Base-by-base conservation (phyloP, 2,329 filamentous ascomycete species). In the Chaetomium globosum region DNA sequence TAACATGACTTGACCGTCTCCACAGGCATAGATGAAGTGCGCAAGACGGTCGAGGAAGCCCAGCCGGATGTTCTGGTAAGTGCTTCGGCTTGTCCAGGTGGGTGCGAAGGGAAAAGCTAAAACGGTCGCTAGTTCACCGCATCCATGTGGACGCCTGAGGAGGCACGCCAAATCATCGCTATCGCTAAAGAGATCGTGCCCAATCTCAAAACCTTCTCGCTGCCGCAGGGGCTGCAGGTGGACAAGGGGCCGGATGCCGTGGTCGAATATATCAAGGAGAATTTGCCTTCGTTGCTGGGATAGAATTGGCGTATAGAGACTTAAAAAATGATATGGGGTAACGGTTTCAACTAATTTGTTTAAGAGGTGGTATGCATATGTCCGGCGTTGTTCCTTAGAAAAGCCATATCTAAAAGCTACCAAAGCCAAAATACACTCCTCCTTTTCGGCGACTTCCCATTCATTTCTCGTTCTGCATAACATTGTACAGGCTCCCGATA, bases 11-110 rank as follows among this genome's bases (percentile, higher is more conserved):
- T 43, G 39, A 7, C 13, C 33, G 33, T 12, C 33, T 19, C 13
- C 9, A 1, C 54, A 84, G 82, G 72, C 52, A 85, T 87, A 53
- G 83, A 84, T 65, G 81, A 85, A 69, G 85, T 89, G 4, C 79
- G 79, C 54, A 71, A 76, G 10, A 84, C 82, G 65, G 85, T 87
- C 21, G 79, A 77, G 67, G 77, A 82, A 66, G 71, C 80, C 56
- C 77, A 82, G 71, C 85, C 85, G 1, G 80, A 87, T 69, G 72
- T 87, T 49, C 73, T 87, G 72, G 84, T 86, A 80, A 59, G 79
- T n/a, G 39, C n/a, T n/a, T n/a, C n/a, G 9, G 33, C 16, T 16
- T 68, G 33, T 46, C 33, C 16, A 28, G 8, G 7, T 21, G 16
- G 4, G 9, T 36, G 5, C 16, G 3, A 23, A 13, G 33, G 2